Percentiles rank a stretch among this genome's conserved stretches.
Conservation (phyloP, 371 early-diverging fungal genomes). For the Syncephalis fuscata region DNA sequence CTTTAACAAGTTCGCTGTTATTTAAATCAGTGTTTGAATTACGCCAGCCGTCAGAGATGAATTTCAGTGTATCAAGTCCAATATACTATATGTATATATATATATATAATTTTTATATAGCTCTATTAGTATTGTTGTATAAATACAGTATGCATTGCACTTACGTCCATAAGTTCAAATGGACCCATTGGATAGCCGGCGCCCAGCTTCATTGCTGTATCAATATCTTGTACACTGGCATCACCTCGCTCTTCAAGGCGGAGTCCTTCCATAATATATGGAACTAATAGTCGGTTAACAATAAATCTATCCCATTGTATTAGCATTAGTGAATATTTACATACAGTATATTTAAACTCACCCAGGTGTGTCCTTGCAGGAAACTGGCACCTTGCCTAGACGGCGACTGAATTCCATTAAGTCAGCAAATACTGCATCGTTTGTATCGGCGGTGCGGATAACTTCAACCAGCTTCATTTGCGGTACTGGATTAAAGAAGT, state of each 20-base stretch:
- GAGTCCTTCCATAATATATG: conserved; percentile 90
- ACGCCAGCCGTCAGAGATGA: conserved; percentile 83
- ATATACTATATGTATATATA: conserved; percentile 41
- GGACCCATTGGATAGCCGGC: conserved; percentile 98
- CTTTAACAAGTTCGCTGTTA: conserved; percentile 52
- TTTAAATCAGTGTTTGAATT: conserved; percentile 31
- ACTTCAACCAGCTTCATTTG: conserved; percentile 96
- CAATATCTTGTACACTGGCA: conserved; percentile 75
- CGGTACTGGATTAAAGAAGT: conserved; percentile 95
- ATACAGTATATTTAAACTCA: conserved; percentile 17
- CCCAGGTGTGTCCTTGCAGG: conserved; percentile 96
- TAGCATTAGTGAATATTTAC: not conserved
- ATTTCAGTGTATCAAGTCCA: conserved; percentile 90
- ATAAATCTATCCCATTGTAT: conserved; percentile 45
- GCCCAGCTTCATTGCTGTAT: conserved; percentile 94
- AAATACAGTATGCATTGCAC: conserved; percentile 9
- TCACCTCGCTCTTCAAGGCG: conserved; percentile 83
- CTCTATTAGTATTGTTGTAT: not conserved
- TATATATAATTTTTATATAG: not conserved
- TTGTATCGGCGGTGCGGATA: conserved; percentile 51
- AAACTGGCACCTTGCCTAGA: conserved; percentile 74
- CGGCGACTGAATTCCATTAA: conserved; percentile 28
- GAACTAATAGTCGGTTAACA: conserved; percentile 90
- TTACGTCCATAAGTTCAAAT: conserved; percentile 77
- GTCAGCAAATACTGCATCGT: conserved; percentile 29